phyloP scores from a whole-genome alignment of 768 basidiomycete genomes.

The Scleroderma citrinum region DNA sequence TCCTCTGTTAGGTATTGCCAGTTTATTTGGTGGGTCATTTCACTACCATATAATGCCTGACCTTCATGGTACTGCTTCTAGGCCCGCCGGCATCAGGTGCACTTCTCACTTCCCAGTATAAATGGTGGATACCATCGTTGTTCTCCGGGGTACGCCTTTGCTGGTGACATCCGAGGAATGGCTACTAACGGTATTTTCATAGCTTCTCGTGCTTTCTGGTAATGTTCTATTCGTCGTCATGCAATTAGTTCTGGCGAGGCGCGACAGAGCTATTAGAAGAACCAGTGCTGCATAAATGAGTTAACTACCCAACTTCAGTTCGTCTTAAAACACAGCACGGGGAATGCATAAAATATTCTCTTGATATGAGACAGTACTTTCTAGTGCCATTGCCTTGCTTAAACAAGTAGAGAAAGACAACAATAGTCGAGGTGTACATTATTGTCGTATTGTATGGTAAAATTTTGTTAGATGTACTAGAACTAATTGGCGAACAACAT shows the following conservation, averaged over 20 bases:
- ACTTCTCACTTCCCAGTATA: constrained; percentile 43
- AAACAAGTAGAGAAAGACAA: too few relatives aligned
- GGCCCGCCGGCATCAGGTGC: constrained; percentile 56
- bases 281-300: not conserved
- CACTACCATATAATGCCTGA: not conserved
- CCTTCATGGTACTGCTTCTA: constrained; percentile 9
- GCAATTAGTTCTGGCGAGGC: not conserved
- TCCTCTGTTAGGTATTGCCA: constrained; percentile 10
- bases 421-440: too few relatives aligned
- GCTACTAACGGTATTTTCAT: not conserved
- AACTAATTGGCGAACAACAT: too few relatives aligned
- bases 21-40: constrained; percentile 16
- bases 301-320: not conserved
- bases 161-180: not conserved
- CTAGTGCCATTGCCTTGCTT: too few relatives aligned
- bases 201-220: not conserved
- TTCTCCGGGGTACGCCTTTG: constrained; percentile 37
- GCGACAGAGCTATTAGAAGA: not conserved
- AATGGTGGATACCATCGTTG: constrained; percentile 52
- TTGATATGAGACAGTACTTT: too few relatives aligned
- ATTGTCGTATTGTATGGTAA: too few relatives aligned
- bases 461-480: too few relatives aligned
- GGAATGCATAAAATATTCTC: too few relatives aligned
- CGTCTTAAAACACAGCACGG: too few relatives aligned
- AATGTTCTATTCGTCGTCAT: not conserved